These are phyloP conservation scores for Lactarius deliciosus DNA, from an alignment of 768 basidiomycete genomes.

Conservation along the genomic window DNA sequence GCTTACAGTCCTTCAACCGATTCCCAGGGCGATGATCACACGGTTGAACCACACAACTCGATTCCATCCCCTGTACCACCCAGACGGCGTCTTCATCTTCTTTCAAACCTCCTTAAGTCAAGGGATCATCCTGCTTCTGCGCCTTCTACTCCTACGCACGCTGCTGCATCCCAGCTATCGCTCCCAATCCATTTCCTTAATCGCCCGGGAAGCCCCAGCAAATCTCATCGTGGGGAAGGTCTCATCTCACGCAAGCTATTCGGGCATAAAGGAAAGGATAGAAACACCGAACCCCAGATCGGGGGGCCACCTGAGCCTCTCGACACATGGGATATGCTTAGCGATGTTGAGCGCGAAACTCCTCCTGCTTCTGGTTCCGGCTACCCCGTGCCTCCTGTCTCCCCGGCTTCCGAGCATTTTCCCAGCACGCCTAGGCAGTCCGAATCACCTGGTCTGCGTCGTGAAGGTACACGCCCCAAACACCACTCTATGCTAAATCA, in stretches of 20 bases:
- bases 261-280: conserved; percentile 29
- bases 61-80: conserved; percentile 23
- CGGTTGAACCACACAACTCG: conserved; percentile 5
- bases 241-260: conserved; percentile 27
- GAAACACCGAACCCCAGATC: conserved; percentile 5
- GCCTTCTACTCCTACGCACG: conserved; percentile 30
- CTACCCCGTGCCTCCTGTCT: neutral
- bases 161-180: conserved; percentile 27
- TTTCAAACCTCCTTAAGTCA: conserved; percentile 22
- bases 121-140: conserved; percentile 28
- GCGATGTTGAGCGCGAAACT: conserved; percentile 20
- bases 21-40: conserved; percentile 16
- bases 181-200: conserved; percentile 26
- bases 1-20: conserved; percentile 25
- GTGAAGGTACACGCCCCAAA: conserved; percentile 20
- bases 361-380: conserved; percentile 3
- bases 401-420: conserved; percentile 10
- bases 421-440: conserved; percentile 9
- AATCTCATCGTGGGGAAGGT: conserved; percentile 23
- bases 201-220: conserved; percentile 24
- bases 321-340: conserved; percentile 30
- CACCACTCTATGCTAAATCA: conserved; percentile 24
- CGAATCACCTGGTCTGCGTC: conserved; percentile 8
- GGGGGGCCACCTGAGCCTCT: conserved; percentile 23
- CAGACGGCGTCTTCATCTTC: conserved; percentile 27